Percentiles rank a stretch among this genome's conserved stretches.
These are phyloP conservation scores for Vitis vinifera DNA, from an alignment of 164 flowering plant species.

Conservation along the genomic window DNA sequence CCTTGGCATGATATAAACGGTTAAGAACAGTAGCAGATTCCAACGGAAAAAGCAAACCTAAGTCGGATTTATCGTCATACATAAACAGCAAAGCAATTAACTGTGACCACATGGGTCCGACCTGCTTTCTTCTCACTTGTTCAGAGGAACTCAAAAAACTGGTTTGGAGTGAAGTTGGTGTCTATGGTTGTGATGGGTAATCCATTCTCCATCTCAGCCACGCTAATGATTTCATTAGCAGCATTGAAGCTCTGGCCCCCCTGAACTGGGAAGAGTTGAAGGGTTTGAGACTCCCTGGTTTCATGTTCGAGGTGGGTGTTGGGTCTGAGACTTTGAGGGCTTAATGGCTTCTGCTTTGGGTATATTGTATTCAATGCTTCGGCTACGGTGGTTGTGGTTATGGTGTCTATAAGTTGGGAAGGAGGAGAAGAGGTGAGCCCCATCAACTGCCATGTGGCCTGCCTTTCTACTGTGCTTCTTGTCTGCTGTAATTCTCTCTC, in stretches of 20 bases:
- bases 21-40: constrained; percentile 9
- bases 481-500: constrained; percentile 16
- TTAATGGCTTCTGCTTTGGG: neutral
- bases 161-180: constrained; percentile 11
- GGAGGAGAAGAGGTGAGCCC: neutral
- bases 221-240: neutral
- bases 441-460: constrained; percentile 8
- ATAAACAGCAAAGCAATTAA: constrained; percentile 5
- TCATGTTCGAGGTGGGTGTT: constrained; percentile 1
- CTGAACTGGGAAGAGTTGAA: constrained; percentile 25
- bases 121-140: constrained; percentile 13
- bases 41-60: constrained; percentile 14
- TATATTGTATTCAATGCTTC: neutral
- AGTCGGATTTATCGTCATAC: neutral
- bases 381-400: neutral
- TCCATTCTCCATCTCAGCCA: constrained; percentile 1
- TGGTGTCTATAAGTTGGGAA: neutral
- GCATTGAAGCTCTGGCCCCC: neutral
- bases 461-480: neutral
- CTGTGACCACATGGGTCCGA: constrained; percentile 9
- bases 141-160: constrained; percentile 26
- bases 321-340: neutral
- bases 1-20: constrained; percentile 11
- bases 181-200: constrained; percentile 7
- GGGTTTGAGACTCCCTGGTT: constrained; percentile 15